Evolutionary conservation across 2,329 filamentous ascomycete genomes (phyloP).

Genomic region (Fusarium burgessii): DNA sequence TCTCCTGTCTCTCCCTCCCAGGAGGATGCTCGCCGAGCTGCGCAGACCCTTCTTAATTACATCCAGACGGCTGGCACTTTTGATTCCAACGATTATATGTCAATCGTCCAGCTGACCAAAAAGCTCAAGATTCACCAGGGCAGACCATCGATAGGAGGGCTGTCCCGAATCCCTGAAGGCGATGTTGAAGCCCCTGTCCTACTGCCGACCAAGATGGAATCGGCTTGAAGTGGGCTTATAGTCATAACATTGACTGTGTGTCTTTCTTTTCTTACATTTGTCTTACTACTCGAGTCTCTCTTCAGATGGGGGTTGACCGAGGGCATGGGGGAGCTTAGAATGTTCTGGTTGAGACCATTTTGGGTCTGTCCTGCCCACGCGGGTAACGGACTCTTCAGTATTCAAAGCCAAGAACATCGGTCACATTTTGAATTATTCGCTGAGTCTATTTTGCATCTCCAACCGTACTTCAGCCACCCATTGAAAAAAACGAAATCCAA

Average conservation of each 20-base stretch:
- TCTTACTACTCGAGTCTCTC: conserved; percentile 29
- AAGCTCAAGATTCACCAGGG: conserved; percentile 77
- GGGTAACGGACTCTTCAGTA: conserved; percentile 3
- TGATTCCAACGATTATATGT: conserved; percentile 81
- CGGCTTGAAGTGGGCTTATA: conserved; percentile 35
- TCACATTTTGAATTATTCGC: conserved; percentile 9
- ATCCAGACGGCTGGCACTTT: conserved; percentile 80
- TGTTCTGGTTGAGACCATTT: conserved; percentile 11
- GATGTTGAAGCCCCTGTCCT: conserved; percentile 61
- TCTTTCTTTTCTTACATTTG: conserved; percentile 21
- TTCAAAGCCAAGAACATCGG: conserved; percentile 3
- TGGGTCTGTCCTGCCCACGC: conserved; percentile 23
- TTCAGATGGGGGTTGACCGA: conserved; percentile 1
- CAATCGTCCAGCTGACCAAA: conserved; percentile 85
- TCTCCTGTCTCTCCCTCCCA: conserved; percentile 78
- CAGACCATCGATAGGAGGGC: conserved; percentile 57
- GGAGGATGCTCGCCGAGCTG: conserved; percentile 85
- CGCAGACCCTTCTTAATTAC: conserved; percentile 85
- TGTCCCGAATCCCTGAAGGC: conserved; percentile 69
- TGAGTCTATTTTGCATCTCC: not conserved
- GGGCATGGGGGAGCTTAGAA: not conserved
- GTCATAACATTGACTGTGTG: conserved; percentile 1
- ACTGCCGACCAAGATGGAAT: conserved; percentile 48
- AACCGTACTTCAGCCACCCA: not conserved
- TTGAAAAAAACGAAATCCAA: not conserved